Conservation (phyloP, 352 stramenopile genomes). For the Globisporangium cylindrosporum region DNA sequence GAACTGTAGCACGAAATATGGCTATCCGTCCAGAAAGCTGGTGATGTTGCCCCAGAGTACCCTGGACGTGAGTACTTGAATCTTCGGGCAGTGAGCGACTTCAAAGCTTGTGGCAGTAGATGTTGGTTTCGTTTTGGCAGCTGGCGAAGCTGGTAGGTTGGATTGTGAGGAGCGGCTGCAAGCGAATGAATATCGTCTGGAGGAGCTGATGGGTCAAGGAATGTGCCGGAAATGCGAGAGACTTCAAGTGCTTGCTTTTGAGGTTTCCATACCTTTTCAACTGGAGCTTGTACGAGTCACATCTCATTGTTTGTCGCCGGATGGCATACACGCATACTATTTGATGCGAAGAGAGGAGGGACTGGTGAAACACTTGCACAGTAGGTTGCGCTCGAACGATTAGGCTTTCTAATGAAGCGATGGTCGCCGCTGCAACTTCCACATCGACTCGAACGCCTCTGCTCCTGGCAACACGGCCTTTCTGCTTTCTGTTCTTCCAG, state of each 20-base stretch:
- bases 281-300: not conserved
- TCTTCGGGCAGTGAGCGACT: not conserved
- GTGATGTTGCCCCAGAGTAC: not conserved
- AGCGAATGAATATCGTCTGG: not conserved
- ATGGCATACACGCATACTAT: not conserved
- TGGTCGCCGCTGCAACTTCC: slow-evolving; percentile 36
- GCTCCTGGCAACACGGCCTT: not conserved
- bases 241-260: not conserved
- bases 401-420: slow-evolving; percentile 18
- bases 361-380: not conserved
- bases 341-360: not conserved
- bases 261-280: not conserved
- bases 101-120: not conserved
- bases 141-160: not conserved
- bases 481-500: slow-evolving; percentile 2
- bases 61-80: not conserved
- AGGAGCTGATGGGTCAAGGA: not conserved
- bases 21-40: not conserved
- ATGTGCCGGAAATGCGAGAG: not conserved
- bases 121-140: not conserved
- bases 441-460: slow-evolving; percentile 27
- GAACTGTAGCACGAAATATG: not conserved
- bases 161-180: not conserved
- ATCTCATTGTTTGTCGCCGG: not conserved
- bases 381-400: not conserved